Evolutionary conservation across 805 yeast genomes (phyloP), one percentile per base, ranked within the genome.

Genomic region (Candida railenensis): DNA sequence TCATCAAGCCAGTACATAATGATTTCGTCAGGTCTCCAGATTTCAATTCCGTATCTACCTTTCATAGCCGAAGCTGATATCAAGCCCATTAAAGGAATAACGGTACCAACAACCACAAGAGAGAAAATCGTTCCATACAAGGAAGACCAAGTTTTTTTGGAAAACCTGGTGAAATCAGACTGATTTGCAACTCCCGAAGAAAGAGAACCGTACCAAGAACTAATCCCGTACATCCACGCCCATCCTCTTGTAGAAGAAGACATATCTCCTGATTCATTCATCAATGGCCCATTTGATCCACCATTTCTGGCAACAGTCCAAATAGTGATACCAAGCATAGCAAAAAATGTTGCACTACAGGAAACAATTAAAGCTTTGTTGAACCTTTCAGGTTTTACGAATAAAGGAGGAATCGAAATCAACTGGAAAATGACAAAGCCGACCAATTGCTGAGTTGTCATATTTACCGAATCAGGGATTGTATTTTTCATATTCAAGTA

Each of bases 21-120:
- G 40, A 74, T 62, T 38, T 64, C 66, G 48, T 69, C 68, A 3
- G 82, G 83, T 50, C 68, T 67, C 83, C 83, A 78, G 37, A 71
- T 52, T 19, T 58, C 56, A 32, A 61, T 63, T 21, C 74, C 76
- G 48, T 67, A 73, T 5, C 42, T 33, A 3, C 63, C 63, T 21
- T 62, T 49, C 22, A 74, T 61, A 2, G 79, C 74, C 30, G 76
- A 72, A 3, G 81, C 73, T 9, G 73, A 66, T 34, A 77, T 47
- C 22, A 75, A 53, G 9, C 81, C 81, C 55, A 76, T 66, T 21
- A 76, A 53, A 15, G 81, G 80, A 21, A 76, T 70, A 25, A 74
- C 56, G 18, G 75, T 63, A 7, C 78, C 78, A 16, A 67, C 56
- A 3, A 73, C 36, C 34, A 72, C 48, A 40, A 69, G 59, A 0